Conservation (phyloP, 2,329 filamentous ascomycete genomes). For the Paracorniculantispora psalliotae region DNA sequence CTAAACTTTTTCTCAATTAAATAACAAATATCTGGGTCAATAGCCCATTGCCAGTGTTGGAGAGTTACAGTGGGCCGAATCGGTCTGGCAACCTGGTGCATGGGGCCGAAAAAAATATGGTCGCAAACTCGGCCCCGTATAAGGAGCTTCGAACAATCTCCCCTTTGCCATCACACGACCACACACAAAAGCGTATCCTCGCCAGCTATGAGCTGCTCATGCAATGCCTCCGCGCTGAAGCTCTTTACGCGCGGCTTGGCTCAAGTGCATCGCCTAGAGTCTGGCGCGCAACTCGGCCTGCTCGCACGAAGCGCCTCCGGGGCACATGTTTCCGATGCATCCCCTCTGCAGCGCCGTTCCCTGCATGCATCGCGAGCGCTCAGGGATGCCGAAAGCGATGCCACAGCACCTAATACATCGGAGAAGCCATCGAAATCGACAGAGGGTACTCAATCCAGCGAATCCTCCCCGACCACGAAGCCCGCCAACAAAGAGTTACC, state of each 20-base stretch:
- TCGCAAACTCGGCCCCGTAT: slow-evolving; percentile 1
- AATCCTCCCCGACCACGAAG: background rate
- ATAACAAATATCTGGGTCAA: too few relatives aligned
- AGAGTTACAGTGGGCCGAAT: background rate
- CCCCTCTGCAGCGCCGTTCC: background rate
- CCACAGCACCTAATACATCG: background rate
- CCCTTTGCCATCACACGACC: slow-evolving; percentile 11
- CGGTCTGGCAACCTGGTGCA: background rate
- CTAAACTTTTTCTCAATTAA: too few relatives aligned
- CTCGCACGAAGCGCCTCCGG: background rate
- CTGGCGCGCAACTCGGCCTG: background rate
- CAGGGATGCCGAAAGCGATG: background rate
- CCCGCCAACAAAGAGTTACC: background rate
- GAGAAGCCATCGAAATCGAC: background rate
- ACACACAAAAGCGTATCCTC: background rate
- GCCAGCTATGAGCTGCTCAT: slow-evolving; percentile 42
- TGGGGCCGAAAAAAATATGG: slow-evolving; percentile 5
- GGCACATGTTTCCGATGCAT: background rate
- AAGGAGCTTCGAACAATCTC: background rate
- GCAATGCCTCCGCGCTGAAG: slow-evolving; percentile 39
- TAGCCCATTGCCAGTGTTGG: too few relatives aligned
- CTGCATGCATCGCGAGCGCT: slow-evolving; percentile 2
- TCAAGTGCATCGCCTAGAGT: slow-evolving; percentile 33
- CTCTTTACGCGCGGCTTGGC: slow-evolving; percentile 45
- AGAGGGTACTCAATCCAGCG: background rate